These are phyloP conservation scores for Poteriospumella lacustris DNA, from an alignment of 108 stramenopile species.

Conservation along the genomic window DNA sequence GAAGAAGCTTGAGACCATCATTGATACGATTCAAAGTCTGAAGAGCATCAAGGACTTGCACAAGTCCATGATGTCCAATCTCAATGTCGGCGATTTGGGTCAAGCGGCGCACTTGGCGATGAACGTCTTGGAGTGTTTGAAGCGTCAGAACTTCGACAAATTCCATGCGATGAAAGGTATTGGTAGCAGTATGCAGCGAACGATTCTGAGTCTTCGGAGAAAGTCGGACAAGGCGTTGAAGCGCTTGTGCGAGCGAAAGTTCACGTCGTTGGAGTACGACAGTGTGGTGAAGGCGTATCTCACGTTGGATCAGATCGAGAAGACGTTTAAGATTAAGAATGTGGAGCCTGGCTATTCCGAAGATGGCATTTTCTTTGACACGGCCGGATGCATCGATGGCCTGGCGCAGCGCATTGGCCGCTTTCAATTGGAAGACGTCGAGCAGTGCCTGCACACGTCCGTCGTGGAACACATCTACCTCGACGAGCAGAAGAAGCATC, in stretches of 20 bases:
- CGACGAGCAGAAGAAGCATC: not conserved
- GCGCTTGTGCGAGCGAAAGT: conserved; percentile 15
- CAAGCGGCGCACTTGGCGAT: conserved; percentile 1
- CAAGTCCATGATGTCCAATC: conserved; percentile 14
- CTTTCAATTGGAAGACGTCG: conserved; percentile 23
- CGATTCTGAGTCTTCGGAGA: not conserved
- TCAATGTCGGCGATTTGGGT: conserved; percentile 28
- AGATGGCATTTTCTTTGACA: not conserved
- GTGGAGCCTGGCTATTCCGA: not conserved
- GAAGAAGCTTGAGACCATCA: conserved; percentile 15
- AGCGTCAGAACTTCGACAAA: not conserved
- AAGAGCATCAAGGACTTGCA: conserved; percentile 13
- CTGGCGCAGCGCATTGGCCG: not conserved
- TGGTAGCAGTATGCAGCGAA: not conserved
- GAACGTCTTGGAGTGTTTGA: not conserved
- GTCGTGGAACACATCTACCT: conserved; percentile 13
- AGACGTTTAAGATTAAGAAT: not conserved
- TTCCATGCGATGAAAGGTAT: not conserved
- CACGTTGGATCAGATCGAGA: not conserved
- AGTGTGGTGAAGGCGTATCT: conserved; percentile 18
- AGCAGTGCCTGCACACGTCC: not conserved
- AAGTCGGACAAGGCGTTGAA: conserved; percentile 5
- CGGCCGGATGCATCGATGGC: conserved; percentile 4
- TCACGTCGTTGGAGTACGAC: conserved; percentile 28
- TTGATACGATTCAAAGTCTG: not conserved